Conservation (phyloP, 306 rosid genomes). For the Quercus engelmannii region DNA sequence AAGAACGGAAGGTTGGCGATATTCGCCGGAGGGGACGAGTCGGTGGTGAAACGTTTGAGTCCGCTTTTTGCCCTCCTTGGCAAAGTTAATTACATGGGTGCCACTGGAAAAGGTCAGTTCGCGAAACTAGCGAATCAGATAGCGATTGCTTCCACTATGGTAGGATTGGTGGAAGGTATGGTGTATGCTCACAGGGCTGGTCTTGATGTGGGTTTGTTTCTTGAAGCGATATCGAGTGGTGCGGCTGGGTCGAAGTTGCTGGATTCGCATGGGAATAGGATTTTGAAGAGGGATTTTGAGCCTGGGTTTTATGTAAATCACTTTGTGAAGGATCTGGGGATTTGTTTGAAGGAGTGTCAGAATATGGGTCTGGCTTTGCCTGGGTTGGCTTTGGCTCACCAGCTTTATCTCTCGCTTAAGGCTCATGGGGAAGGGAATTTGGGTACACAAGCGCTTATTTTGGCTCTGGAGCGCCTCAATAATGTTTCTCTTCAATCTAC, state of each 20-base stretch:
- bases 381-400: constrained; percentile 89
- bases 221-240: constrained; percentile 69
- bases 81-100: constrained; percentile 84
- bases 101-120: constrained; percentile 80
- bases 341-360: constrained; percentile 86
- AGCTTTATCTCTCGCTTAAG: constrained; percentile 68
- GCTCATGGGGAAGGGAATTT: constrained; percentile 81
- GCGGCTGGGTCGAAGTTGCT: constrained; percentile 73
- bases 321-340: constrained; percentile 87
- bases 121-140: constrained; percentile 86
- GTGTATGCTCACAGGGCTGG: constrained; percentile 80
- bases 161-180: constrained; percentile 88
- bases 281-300: constrained; percentile 70
- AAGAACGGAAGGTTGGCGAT: constrained; percentile 66
- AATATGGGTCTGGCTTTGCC: constrained; percentile 77
- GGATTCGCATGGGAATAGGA: constrained; percentile 59
- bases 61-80: constrained; percentile 60
- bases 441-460: constrained; percentile 69
- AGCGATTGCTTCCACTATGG: constrained; percentile 73
- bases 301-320: constrained; percentile 81
- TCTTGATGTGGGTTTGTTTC: constrained; percentile 56
- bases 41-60: constrained; percentile 16
- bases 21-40: constrained; percentile 73
- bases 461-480: constrained; percentile 81
- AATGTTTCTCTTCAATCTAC: constrained; percentile 47